phyloP scores from a whole-genome alignment of 2,329 filamentous ascomycete species.

The Fusarium vanettenii region DNA sequence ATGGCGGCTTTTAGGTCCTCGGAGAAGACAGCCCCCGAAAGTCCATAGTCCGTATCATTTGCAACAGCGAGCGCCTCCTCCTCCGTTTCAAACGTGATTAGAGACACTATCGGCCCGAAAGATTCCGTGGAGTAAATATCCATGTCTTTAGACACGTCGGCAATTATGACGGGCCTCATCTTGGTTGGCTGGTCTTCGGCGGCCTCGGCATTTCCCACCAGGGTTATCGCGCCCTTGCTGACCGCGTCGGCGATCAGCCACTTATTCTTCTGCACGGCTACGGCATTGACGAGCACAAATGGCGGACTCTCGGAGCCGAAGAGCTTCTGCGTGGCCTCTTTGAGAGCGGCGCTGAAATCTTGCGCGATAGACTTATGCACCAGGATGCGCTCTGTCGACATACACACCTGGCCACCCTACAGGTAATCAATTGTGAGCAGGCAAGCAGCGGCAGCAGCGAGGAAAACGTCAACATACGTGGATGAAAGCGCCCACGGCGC shows the following conservation, averaged over 20 bases:
- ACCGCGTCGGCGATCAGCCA: conserved; percentile 74
- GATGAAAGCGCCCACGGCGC: conserved; percentile 46
- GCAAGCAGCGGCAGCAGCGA: not conserved
- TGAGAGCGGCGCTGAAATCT: conserved; percentile 56
- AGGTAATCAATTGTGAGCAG: not conserved
- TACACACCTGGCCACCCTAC: conserved; percentile 78
- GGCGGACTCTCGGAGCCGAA: conserved; percentile 69
- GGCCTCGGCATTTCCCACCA: conserved; percentile 51
- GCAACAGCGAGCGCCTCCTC: conserved; percentile 78
- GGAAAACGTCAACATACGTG: conserved; percentile 10
- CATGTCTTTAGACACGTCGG: conserved; percentile 70
- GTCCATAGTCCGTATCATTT: conserved; percentile 84
- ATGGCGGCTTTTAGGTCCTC: conserved; percentile 69
- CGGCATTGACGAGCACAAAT: conserved; percentile 69
- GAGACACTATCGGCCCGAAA: conserved; percentile 78
- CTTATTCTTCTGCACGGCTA: conserved; percentile 73
- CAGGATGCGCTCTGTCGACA: conserved; percentile 82
- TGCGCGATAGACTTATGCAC: conserved; percentile 52
- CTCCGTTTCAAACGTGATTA: conserved; percentile 72
- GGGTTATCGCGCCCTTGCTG: conserved; percentile 69
- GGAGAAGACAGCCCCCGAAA: conserved; percentile 78
- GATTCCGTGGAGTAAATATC: conserved; percentile 79
- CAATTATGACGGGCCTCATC: conserved; percentile 74
- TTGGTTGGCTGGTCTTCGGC: conserved; percentile 46
- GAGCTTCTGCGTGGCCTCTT: conserved; percentile 51